Base-by-base conservation (phyloP, 2,329 filamentous ascomycete genomes). In the Cryphonectria naterciae region DNA sequence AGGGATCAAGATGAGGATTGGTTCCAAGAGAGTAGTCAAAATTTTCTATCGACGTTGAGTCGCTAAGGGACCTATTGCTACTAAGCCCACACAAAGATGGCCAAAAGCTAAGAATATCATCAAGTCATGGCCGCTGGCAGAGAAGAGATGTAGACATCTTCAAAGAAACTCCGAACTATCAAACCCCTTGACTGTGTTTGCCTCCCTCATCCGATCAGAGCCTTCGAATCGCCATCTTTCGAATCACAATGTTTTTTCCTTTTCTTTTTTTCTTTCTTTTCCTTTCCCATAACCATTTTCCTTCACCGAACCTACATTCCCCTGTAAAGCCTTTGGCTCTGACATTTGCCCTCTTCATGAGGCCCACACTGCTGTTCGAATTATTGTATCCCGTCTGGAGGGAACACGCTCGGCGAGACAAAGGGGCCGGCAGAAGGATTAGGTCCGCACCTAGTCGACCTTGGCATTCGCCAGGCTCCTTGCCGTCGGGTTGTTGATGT, bases 381-480 rank as follows among this genome's bases (percentile, higher is more conserved):
- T 25, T n/a, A 10, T 43, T 32, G 35, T 13, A 17, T 37, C 25
- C n/a, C 61, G 37, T n/a, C 37, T 25, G 22, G 5, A 22, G 61
- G 4, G 32, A 4, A 15, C 22, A 25, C 61, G 41, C 15, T 17
- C 7, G 11, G 37, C 61, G 11, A 62, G 35, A 32, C 39, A 17
- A n/a, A 58, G 8, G n/a, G 25, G 11, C 54, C 46, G n/a, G 10
- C 46, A 32, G 15, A 28, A 32, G 32, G 32, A 11, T 32, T 8
- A 37, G 32, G 10, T 19, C 6, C 19, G 32, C 1, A n/a, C 49
- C 78, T 84, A 94, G 80, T 95, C 93, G 76, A 94, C 89, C 82
- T 93, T 93, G 28, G 93, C 93, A 76, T 86, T 89, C 71, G 90
- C 89, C 60, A 95, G 84, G 76, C 87, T 89, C 73, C 87, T 87